Conservation (phyloP, 1,284 basidiomycete genomes). For the Trametes versicolor region DNA sequence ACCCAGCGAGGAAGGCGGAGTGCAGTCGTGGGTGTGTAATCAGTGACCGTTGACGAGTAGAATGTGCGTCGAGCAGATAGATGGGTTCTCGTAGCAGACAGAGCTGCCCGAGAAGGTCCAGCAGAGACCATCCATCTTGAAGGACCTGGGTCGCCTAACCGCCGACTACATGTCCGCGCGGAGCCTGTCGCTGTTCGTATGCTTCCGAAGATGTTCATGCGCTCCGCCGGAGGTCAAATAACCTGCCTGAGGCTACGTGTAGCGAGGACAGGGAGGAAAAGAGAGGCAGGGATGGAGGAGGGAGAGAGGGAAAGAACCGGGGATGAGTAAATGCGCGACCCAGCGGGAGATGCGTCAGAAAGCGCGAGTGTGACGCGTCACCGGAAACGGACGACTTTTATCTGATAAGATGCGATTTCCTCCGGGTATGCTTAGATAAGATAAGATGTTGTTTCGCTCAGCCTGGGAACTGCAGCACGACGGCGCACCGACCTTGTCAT, state of each 20-base stretch:
- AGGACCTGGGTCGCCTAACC: slow-evolving; percentile 38
- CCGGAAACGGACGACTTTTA: slow-evolving; percentile 16
- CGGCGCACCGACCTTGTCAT: neutral
- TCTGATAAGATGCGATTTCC: slow-evolving; percentile 26
- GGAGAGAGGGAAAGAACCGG: slow-evolving; percentile 8
- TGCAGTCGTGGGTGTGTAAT: slow-evolving; percentile 40
- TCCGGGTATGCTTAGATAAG: slow-evolving; percentile 1
- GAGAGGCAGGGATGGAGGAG: neutral
- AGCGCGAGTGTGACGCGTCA: slow-evolving; percentile 33
- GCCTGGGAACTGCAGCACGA: neutral
- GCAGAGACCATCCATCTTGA: slow-evolving; percentile 30
- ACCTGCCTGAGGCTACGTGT: slow-evolving; percentile 28
- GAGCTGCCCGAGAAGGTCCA: slow-evolving; percentile 27
- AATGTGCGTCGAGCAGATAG: slow-evolving; percentile 37
- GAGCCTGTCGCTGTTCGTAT: slow-evolving; percentile 37
- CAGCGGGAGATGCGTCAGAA: slow-evolving; percentile 23
- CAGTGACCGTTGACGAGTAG: slow-evolving; percentile 44
- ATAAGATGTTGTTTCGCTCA: slow-evolving; percentile 1
- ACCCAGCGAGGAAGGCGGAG: slow-evolving; percentile 44
- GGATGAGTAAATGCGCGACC: slow-evolving; percentile 26
- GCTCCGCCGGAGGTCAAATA: slow-evolving; percentile 13
- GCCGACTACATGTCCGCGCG: slow-evolving; percentile 42
- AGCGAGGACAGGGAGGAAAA: slow-evolving; percentile 2
- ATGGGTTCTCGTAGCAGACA: slow-evolving; percentile 20
- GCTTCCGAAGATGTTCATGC: slow-evolving; percentile 45